Evolutionary conservation across 768 basidiomycete genomes (phyloP).

Genomic region (Russula vinacea): DNA sequence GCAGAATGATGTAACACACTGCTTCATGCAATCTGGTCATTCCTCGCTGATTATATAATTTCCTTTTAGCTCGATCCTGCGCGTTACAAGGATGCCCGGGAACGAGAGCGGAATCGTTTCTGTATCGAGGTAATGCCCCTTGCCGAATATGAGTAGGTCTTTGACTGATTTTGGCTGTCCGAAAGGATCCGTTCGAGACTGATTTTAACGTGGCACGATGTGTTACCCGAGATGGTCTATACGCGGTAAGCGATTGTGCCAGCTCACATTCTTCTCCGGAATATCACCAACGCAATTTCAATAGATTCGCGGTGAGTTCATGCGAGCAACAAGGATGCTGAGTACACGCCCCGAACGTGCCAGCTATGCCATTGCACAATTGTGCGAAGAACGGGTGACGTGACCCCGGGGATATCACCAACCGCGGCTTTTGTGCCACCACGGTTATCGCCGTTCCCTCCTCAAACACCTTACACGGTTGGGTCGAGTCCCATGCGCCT

Average conservation of each 20-base stretch:
- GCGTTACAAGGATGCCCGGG: constrained; percentile 68
- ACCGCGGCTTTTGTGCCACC: constrained; percentile 44
- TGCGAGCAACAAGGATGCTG: constrained; percentile 89
- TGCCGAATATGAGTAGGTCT: background rate
- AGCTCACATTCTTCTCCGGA: background rate
- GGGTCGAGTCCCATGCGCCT: constrained; percentile 59
- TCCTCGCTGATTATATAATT: background rate
- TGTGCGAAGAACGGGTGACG: constrained; percentile 86
- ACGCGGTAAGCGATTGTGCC: constrained; percentile 58
- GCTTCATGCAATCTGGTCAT: background rate
- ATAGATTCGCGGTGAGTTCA: constrained; percentile 97
- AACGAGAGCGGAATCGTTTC: constrained; percentile 90
- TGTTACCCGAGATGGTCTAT: constrained; percentile 93
- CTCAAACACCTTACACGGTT: constrained; percentile 69
- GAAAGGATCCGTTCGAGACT: constrained; percentile 92
- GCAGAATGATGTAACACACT: constrained; percentile 62
- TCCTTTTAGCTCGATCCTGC: constrained; percentile 29
- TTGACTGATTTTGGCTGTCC: background rate
- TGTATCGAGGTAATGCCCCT: constrained; percentile 78
- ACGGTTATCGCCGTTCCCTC: constrained; percentile 48
- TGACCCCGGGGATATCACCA: constrained; percentile 50
- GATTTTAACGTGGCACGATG: constrained; percentile 96
- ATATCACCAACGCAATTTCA: constrained; percentile 18
- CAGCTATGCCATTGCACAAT: constrained; percentile 75
- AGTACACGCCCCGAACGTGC: constrained; percentile 76